Base-by-base conservation (phyloP, 768 basidiomycete genomes). In the Panaeolus papilionaceus region DNA sequence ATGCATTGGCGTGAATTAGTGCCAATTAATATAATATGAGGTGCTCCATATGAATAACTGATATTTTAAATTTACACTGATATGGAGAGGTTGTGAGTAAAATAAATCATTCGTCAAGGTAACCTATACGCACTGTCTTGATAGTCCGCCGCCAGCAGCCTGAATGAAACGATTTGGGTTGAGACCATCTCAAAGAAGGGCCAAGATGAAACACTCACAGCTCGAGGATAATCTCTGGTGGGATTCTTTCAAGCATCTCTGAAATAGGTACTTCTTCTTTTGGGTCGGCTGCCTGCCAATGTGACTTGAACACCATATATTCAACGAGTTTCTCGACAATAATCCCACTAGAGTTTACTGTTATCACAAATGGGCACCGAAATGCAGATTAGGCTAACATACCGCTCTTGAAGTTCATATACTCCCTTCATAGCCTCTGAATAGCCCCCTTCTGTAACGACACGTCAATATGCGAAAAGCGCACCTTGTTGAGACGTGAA, bases 311-410 rank as follows among this genome's bases (percentile, higher is more conserved):
- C 38, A 87, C 82, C 81, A 97, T 92, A 75, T 95, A 98, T 77
- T 98, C 96, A 47, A 94, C 84, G 64, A 97, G 83, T 75, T 94
- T 96, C 79, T 96, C 93, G 1, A 94, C 87, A 40, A 97, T 89
- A 28, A 91, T 85, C 9, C 84, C 89, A 38, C 89, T 89, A 37
- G 4, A 10, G 18, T 11, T 62, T 61, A 37, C 11, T 44, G 39
- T 61, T 51, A 63, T 18, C n/a, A 63, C 33, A 33, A 33, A 33
- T 33, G 33, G 33, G 33, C 33, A 33, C 39, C 20, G 18, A 47
- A 20, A n/a, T 11, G 12, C 26, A 62, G 11, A 42, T 14, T 14
- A 42, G 28, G 33, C 51, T 1, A 69, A 3, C 85, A 47, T 71
- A 92, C 94, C 94, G 84, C 75, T 95, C 91, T 65, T 85, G 83